Conservation (phyloP, 1,284 basidiomycete genomes). For the Apiotrichum porosum region DNA sequence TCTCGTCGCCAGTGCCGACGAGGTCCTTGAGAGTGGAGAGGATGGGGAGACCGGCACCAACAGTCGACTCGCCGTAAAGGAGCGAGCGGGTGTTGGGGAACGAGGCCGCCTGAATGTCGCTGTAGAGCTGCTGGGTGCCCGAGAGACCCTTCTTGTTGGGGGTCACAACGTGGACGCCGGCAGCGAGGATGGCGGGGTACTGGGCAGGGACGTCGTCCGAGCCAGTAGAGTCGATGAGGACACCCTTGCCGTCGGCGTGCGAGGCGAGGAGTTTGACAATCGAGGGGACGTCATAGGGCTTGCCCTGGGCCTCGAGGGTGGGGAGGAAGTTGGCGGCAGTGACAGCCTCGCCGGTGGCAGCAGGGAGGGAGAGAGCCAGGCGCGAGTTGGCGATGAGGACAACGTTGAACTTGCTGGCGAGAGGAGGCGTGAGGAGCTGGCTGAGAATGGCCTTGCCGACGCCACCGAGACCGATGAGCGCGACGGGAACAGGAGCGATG, state of each 20-base stretch:
- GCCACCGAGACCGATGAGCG: constrained; percentile 78
- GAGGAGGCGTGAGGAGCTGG: constrained; percentile 57
- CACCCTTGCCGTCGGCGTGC: constrained; percentile 57
- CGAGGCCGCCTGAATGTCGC: constrained; percentile 58
- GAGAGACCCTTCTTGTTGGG: constrained; percentile 98
- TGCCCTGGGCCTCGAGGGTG: constrained; percentile 42
- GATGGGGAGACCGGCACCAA: constrained; percentile 92
- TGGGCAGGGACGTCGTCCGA: constrained; percentile 73
- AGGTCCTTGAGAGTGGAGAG: constrained; percentile 88
- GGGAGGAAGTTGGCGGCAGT: constrained; percentile 49
- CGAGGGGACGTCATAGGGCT: constrained; percentile 49
- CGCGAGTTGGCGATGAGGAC: constrained; percentile 75
- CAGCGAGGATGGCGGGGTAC: constrained; percentile 76
- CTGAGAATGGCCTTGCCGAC: constrained; percentile 78
- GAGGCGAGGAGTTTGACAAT: constrained; percentile 47
- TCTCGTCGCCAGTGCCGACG: constrained; percentile 83
- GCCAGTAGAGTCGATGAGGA: constrained; percentile 91
- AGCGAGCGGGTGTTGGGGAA: constrained; percentile 56
- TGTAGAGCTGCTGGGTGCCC: constrained; percentile 65
- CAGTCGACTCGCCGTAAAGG: constrained; percentile 86
- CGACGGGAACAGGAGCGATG: constrained; percentile 53
- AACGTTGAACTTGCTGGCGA: constrained; percentile 56
- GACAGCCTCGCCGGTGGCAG: constrained; percentile 39
- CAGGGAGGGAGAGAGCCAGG: constrained; percentile 58
- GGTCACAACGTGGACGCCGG: constrained; percentile 83